Percentiles rank a stretch among this genome's conserved stretches.
Conservation (phyloP, 2,329 filamentous ascomycete genomes). For the Cercospora sp. region DNA sequence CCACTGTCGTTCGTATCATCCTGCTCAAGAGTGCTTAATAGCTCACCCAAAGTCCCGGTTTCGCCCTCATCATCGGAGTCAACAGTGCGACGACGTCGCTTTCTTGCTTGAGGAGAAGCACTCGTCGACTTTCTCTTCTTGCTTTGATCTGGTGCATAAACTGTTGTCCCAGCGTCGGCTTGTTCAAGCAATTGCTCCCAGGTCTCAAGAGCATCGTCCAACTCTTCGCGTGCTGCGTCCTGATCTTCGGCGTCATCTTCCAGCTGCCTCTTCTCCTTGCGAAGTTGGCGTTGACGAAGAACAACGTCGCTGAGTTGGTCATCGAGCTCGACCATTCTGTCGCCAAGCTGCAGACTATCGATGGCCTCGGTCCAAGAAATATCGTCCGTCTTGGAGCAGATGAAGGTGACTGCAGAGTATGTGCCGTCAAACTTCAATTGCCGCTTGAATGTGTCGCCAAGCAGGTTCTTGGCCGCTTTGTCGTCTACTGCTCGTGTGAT, state of each 20-base stretch:
- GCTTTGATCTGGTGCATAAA: conserved; percentile 42
- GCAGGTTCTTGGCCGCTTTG: conserved; percentile 57
- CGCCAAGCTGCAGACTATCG: conserved; percentile 42
- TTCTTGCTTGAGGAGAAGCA: conserved; percentile 11
- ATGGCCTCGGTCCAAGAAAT: conserved; percentile 53
- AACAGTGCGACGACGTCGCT: conserved; percentile 22
- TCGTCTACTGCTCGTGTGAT: conserved; percentile 63
- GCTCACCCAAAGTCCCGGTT: conserved; percentile 18
- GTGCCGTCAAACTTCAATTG: conserved; percentile 62
- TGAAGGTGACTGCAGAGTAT: conserved; percentile 58
- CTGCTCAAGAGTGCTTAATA: conserved; percentile 23
- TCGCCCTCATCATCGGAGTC: conserved; percentile 33
- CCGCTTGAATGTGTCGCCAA: conserved; percentile 58
- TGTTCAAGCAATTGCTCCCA: conserved; percentile 48
- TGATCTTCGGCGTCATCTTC: conserved; percentile 42
- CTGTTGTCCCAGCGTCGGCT: conserved; percentile 45
- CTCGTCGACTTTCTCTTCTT: conserved; percentile 38
- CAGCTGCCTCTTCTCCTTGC: conserved; percentile 32
- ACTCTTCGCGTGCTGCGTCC: conserved; percentile 38
- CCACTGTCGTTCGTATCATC: conserved; percentile 16
- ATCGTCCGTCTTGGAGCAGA: conserved; percentile 65
- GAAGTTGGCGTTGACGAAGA: conserved; percentile 23
- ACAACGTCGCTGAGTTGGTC: conserved; percentile 33
- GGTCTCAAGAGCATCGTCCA: conserved; percentile 47
- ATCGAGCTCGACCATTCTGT: conserved; percentile 33